These are phyloP conservation scores for Albifimbria verrucaria DNA, from an alignment of 2,329 filamentous ascomycete species.

Conservation along the genomic window DNA sequence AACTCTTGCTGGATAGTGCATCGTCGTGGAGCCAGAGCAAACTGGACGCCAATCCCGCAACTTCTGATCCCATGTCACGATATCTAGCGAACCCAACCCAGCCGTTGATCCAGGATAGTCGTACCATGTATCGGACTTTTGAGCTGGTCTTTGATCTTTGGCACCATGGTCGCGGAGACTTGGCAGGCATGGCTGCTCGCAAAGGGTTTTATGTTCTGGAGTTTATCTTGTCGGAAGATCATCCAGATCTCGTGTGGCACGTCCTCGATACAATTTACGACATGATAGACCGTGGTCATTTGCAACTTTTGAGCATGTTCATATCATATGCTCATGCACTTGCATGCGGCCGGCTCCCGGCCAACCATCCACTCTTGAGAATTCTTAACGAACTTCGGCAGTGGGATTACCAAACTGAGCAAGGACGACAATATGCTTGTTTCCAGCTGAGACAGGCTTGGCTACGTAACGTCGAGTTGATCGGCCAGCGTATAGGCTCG, in stretches of 20 bases:
- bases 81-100: constrained; percentile 31
- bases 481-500: constrained; percentile 26
- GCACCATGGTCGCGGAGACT: constrained; percentile 29
- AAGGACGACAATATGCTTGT: constrained; percentile 27
- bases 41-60: constrained; percentile 22
- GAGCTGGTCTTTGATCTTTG: constrained; percentile 35
- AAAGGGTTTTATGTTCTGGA: constrained; percentile 32
- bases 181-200: constrained; percentile 33
- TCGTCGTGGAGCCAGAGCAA: constrained; percentile 32
- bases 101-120: constrained; percentile 34
- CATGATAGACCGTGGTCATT: constrained; percentile 31
- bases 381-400: constrained; percentile 28
- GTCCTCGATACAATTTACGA: constrained; percentile 35
- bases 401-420: constrained; percentile 27
- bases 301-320: constrained; percentile 30
- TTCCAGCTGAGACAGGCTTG: constrained; percentile 32
- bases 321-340: constrained; percentile 27
- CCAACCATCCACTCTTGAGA: constrained; percentile 28
- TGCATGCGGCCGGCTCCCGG: constrained; percentile 23
- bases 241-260: constrained; percentile 35
- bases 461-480: constrained; percentile 32
- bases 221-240: constrained; percentile 32
- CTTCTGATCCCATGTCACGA: constrained; percentile 31
- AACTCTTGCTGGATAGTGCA: constrained; percentile 29
- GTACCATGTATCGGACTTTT: constrained; percentile 37